Base-by-base conservation (phyloP, 805 yeast species). In the Kurtzmaniella cleridarum region DNA sequence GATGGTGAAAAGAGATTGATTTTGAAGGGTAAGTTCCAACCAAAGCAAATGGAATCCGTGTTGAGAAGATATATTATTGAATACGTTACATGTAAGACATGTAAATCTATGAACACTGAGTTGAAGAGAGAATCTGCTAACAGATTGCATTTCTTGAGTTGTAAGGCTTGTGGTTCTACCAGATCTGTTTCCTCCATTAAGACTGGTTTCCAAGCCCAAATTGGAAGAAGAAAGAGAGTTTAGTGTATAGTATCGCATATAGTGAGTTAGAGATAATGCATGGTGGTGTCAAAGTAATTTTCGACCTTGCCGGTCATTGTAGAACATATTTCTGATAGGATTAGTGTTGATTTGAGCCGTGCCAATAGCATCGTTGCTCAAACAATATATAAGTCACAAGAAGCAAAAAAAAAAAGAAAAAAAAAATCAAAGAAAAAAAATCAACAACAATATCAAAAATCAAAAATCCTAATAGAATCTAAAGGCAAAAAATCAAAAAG, bases 121-220 rank as follows among this genome's bases (percentile, higher is more conserved):
- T 77, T 93, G 64, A 86, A 83, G 75, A 90, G 95, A 71, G 99
- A 93, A 71, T 83, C 86, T 53, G 84, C 93, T 43, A 93, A 90
- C 75, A 86, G 99, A 75, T 78, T 93, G 69, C 95, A 87, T 73
- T 93, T 93, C 75, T 76, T 93, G 75, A 95, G 90, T 56, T 93
- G 99, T 76, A 89, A 90, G 62, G 86, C 95, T 41, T 93, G 99
- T 77, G 98, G 98, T 51, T 86, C 96, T 35, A 81, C 97, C 35
- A 84, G 96, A 71, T 89, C 97, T 36, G 99, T 93, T 41, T 80
- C 93, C 51, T 88, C 96, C 34, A 93, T 93, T 68, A 93, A 95
- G 80, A 87, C 97, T 36, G 99, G 99, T 84, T 93, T 87, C 95
- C 96, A 90, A 75, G 99, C 98, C 53, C 91, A 86, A 60, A 81